Base-by-base conservation (phyloP, 768 basidiomycete species). In the Pseudohyphozyma bogoriensis region DNA sequence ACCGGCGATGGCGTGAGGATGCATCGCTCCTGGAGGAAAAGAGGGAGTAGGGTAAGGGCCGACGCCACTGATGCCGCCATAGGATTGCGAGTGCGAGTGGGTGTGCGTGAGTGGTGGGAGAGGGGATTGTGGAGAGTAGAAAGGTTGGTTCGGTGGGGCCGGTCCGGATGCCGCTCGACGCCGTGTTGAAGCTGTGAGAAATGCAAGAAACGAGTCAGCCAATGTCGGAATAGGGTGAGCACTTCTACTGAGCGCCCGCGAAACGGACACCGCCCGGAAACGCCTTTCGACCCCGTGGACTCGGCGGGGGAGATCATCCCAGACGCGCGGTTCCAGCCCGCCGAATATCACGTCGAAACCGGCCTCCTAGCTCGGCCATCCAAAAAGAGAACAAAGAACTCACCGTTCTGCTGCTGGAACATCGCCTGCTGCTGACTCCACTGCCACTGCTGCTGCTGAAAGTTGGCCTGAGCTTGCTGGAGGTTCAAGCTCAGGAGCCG, bases 21-120 rank as follows among this genome's bases (percentile, higher is more conserved):
- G 56, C 64, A 62, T 65, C 26, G 60, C 64, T 11, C 60, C 59
- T 24, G 59, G 56, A n/a, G 60, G 60, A 37, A 59, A 55, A 13
- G 59, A 51, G 0, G 50, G 26, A 12, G 33, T 39, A 4, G 51
- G 3, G 13, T 26, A 31, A n/a, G n/a, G n/a, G n/a, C n/a, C n/a
- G n/a, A n/a, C n/a, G n/a, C n/a, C n/a, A n/a, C n/a, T n/a, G n/a
- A n/a, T n/a, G 20, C 18, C 52, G 59, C 33, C 32, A 3, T 37
- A 55, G 3, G 11, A 28, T 12, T 22, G 18, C 31, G 45, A 35
- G 24, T 47, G 47, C 12, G 47, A 39, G 18, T 45, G 28, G 2
- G 52, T 16, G 10, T 57, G 36, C 13, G 53, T 26, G 20, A 57
- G 56, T 0, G 59, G 56, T 0, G 57, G 39, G 11, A 58, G 60